Evolutionary conservation across 768 basidiomycete genomes (phyloP).

Genomic region (Hericium erinaceus): DNA sequence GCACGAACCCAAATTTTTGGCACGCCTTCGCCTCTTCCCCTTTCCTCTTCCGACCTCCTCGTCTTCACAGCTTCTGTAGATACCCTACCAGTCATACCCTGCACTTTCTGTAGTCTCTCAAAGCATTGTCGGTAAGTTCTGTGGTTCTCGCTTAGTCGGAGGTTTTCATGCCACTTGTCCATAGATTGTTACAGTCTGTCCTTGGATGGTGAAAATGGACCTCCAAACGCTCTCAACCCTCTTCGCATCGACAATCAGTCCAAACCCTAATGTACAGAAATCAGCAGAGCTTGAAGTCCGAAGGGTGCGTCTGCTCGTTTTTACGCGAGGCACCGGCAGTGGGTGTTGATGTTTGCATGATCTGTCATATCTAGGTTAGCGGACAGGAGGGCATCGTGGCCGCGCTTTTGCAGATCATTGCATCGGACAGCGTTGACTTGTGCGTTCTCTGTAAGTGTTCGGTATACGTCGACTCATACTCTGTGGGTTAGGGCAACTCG

Average conservation of each 20-base stretch:
- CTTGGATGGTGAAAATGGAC: constrained; percentile 40
- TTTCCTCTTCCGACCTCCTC: not conserved
- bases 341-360: constrained; percentile 5
- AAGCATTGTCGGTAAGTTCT: too few relatives aligned
- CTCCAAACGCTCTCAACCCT: constrained; percentile 67
- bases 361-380: constrained; percentile 44
- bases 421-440: constrained; percentile 66
- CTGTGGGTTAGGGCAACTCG: constrained; percentile 53
- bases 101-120: not conserved
- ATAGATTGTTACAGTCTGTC: too few relatives aligned
- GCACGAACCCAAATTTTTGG: not conserved
- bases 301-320: constrained; percentile 41
- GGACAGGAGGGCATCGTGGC: constrained; percentile 75
- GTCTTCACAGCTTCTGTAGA: not conserved
- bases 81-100: constrained; percentile 7
- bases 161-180: too few relatives aligned
- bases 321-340: not conserved
- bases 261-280: constrained; percentile 82
- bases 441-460: constrained; percentile 41
- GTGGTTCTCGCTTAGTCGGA: too few relatives aligned
- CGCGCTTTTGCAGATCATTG: constrained; percentile 82
- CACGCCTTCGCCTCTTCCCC: not conserved
- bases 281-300: constrained; percentile 82
- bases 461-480: not conserved
- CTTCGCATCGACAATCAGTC: constrained; percentile 71